Evolutionary conservation across 208 protist genomes (phyloP).

Genomic region (Phytomonas sp.): DNA sequence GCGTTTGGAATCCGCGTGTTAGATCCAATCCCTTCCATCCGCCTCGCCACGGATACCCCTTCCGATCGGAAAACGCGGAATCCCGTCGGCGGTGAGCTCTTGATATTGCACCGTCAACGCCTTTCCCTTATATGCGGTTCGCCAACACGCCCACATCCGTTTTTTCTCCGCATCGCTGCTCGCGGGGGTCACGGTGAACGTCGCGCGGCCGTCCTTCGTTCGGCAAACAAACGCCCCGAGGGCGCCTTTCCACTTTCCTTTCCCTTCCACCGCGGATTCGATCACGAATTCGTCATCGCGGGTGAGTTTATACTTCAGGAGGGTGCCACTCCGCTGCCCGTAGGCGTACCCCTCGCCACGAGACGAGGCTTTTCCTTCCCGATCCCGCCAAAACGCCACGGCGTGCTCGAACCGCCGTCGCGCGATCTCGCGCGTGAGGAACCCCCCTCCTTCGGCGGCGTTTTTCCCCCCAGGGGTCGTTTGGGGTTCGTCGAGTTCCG

Average conservation of each 20-base stretch:
- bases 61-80: conserved; percentile 81
- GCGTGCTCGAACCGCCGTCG: not conserved
- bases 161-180: conserved; percentile 57
- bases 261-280: conserved; percentile 65
- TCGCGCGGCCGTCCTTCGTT: conserved; percentile 32
- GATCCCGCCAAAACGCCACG: not conserved
- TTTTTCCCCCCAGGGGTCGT: conserved; percentile 6
- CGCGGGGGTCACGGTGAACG: conserved; percentile 74
- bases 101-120: conserved; percentile 86
- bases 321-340: conserved; percentile 60
- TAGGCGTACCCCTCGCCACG: conserved; percentile 44
- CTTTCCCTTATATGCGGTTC: conserved; percentile 62
- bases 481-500: conserved; percentile 1
- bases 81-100: conserved; percentile 64
- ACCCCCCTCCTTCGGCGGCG: no score
- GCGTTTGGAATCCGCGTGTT: not conserved
- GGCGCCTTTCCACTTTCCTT: conserved; percentile 74
- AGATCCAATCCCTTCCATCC: conserved; percentile 74
- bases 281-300: conserved; percentile 86
- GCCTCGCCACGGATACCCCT: conserved; percentile 70
- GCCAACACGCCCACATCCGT: conserved; percentile 59
- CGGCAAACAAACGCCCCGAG: conserved; percentile 80
- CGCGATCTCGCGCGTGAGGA: no score
- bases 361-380: not conserved
- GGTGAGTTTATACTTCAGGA: conserved; percentile 90